phyloP scores from a whole-genome alignment of 2,329 filamentous ascomycete genomes.

The Xylaria sp. region DNA sequence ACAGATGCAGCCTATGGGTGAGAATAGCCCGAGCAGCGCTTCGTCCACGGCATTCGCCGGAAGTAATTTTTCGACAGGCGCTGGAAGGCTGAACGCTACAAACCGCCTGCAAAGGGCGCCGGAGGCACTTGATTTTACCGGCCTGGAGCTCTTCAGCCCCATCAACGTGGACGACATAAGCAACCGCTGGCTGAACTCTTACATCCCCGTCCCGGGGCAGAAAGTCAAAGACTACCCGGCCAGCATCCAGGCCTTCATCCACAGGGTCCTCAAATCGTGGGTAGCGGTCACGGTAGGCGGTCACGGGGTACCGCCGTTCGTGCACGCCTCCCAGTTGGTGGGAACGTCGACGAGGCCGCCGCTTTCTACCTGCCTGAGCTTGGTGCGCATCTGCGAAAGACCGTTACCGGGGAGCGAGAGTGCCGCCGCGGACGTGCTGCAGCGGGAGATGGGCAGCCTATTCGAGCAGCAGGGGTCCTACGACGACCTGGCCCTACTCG shows the following conservation, averaged over 20 bases:
- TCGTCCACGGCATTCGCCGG: background rate
- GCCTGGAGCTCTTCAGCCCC: slow-evolving; percentile 45
- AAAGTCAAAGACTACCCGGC: slow-evolving; percentile 45
- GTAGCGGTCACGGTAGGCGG: slow-evolving; percentile 41
- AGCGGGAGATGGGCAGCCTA: slow-evolving; percentile 47
- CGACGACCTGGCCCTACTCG: slow-evolving; percentile 41
- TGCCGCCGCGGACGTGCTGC: slow-evolving; percentile 39
- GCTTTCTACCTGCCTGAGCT: slow-evolving; percentile 45
- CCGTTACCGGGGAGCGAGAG: slow-evolving; percentile 38
- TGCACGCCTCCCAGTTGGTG: slow-evolving; percentile 44
- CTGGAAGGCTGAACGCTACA: background rate
- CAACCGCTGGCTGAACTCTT: slow-evolving; percentile 53
- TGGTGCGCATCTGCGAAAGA: slow-evolving; percentile 45
- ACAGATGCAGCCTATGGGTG: background rate
- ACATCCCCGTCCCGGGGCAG: slow-evolving; percentile 48
- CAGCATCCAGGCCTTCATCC: slow-evolving; percentile 43
- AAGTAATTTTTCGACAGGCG: slow-evolving; percentile 1
- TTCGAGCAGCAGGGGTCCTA: slow-evolving; percentile 33
- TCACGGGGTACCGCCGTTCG: slow-evolving; percentile 45
- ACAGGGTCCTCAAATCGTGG: slow-evolving; percentile 49
- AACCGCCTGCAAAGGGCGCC: background rate
- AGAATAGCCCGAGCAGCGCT: background rate
- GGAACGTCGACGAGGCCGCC: slow-evolving; percentile 32
- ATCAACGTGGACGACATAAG: slow-evolving; percentile 51
- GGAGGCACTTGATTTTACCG: slow-evolving; percentile 38